phyloP scores from a whole-genome alignment of 306 rosid genomes.

The Rosa lucieae region DNA sequence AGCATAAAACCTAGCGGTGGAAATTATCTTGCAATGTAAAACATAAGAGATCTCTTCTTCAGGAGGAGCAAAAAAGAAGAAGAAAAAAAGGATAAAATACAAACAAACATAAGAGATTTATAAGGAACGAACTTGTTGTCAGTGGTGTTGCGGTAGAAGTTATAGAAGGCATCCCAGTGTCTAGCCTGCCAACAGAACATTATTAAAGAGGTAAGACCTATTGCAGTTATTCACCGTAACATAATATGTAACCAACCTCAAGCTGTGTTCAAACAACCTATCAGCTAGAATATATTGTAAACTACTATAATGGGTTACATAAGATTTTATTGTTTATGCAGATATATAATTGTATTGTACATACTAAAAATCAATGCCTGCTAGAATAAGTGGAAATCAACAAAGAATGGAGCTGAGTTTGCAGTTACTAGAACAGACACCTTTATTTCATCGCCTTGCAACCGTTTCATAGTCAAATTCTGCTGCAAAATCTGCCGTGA shows the following conservation, averaged over 20 bases:
- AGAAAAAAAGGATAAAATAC: constrained; percentile 3
- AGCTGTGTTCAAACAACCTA: not conserved
- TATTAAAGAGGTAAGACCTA: constrained; percentile 5
- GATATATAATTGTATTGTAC: not conserved
- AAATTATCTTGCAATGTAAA: not conserved
- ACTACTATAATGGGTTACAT: not conserved
- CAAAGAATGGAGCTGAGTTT: not conserved
- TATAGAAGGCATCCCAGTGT: constrained; percentile 91
- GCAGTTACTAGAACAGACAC: constrained; percentile 23
- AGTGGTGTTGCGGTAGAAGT: constrained; percentile 81
- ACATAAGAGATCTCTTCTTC: not conserved
- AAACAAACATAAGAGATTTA: not conserved
- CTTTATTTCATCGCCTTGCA: constrained; percentile 89
- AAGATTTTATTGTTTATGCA: not conserved
- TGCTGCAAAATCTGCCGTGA: constrained; percentile 67
- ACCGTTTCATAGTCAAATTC: constrained; percentile 82
- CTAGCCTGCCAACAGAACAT: constrained; percentile 57
- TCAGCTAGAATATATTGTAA: constrained; percentile 16
- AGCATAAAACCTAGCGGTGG: not conserved
- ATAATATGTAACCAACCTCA: not conserved
- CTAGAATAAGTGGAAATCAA: not conserved
- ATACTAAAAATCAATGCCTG: not conserved
- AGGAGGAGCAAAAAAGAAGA: no score
- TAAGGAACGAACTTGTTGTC: constrained; percentile 73
- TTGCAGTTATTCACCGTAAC: not conserved